Percentiles rank a stretch among this genome's conserved stretches.
Conservation (phyloP, 257 asterid genomes). For the Hygrophila difformis region DNA sequence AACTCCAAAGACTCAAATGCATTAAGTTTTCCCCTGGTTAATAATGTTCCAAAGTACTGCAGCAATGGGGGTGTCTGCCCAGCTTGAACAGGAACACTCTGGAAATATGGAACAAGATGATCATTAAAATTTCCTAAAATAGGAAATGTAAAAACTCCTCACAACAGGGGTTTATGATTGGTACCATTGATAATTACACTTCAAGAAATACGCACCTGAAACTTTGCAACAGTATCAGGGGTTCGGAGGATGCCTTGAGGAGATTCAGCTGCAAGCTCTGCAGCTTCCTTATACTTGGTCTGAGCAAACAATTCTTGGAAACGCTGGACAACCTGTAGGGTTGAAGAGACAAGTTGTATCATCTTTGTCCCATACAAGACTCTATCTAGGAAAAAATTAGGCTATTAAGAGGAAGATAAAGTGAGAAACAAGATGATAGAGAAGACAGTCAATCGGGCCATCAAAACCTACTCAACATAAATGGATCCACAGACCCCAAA, state of each 20-base stretch:
- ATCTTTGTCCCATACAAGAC: background rate
- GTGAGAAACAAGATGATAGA: no score
- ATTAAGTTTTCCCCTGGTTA: slow-evolving; percentile 90
- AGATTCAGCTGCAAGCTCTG: slow-evolving; percentile 99
- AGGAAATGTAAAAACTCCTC: slow-evolving; percentile 6
- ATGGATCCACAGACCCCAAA: no score
- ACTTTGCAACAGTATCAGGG: slow-evolving; percentile 93
- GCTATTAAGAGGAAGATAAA: slow-evolving; percentile 5
- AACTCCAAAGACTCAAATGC: slow-evolving; percentile 95
- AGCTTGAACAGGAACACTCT: slow-evolving; percentile 99
- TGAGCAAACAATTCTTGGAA: slow-evolving; percentile 99
- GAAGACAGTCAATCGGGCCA: no score
- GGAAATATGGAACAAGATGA: slow-evolving; percentile 17
- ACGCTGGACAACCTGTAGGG: slow-evolving; percentile 80
- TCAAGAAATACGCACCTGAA: no score
- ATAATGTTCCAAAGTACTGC: slow-evolving; percentile 93
- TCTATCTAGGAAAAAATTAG: slow-evolving; percentile 7
- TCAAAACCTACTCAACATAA: no score
- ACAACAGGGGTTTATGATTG: background rate
- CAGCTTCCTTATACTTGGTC: slow-evolving; percentile 98
- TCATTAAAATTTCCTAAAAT: background rate
- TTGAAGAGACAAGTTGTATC: no score
- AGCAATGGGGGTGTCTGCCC: slow-evolving; percentile 98
- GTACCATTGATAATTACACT: no score
- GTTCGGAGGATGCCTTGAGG: slow-evolving; percentile 99